A percentile compares a stretch with the other conserved stretches of the same genome.
Conservation (phyloP, 2,329 filamentous ascomycete species). For the Rosellinia necatrix region DNA sequence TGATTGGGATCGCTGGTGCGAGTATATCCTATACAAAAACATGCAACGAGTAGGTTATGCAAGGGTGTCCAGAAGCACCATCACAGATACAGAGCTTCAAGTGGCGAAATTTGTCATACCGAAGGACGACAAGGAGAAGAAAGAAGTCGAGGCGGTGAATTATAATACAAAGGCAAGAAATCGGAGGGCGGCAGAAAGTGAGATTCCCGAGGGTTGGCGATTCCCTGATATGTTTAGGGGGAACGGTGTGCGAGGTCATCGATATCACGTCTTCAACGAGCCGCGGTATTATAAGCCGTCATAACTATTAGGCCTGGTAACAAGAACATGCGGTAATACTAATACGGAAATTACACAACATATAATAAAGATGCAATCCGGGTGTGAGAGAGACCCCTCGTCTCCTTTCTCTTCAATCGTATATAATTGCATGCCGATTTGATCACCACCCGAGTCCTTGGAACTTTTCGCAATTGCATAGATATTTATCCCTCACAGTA, state of each 20-base stretch:
- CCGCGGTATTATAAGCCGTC: constrained; percentile 69
- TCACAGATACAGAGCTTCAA: constrained; percentile 97
- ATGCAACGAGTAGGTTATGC: constrained; percentile 87
- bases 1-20: constrained; percentile 98
- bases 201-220: constrained; percentile 75
- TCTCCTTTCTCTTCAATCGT: constrained; percentile 10
- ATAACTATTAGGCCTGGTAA: constrained; percentile 14
- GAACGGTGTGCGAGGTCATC: constrained; percentile 83
- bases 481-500: too few species aligned
- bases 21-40: constrained; percentile 96
- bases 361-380: constrained; percentile 18
- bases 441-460: background rate
- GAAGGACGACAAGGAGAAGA: constrained; percentile 62
- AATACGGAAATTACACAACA: constrained; percentile 10
- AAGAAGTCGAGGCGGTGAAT: constrained; percentile 46
- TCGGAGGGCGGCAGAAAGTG: constrained; percentile 65
- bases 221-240: constrained; percentile 88
- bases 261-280: constrained; percentile 94
- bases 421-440: constrained; percentile 4
- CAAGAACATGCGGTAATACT: constrained; percentile 1
- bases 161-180: constrained; percentile 58
- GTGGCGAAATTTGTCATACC: constrained; percentile 94
- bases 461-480: background rate
- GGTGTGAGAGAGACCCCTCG: constrained; percentile 9
- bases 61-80: constrained; percentile 82